Evolutionary conservation across 495 filamentous ascomycete genomes (phyloP).

Genomic region (Penicillium lagena): DNA sequence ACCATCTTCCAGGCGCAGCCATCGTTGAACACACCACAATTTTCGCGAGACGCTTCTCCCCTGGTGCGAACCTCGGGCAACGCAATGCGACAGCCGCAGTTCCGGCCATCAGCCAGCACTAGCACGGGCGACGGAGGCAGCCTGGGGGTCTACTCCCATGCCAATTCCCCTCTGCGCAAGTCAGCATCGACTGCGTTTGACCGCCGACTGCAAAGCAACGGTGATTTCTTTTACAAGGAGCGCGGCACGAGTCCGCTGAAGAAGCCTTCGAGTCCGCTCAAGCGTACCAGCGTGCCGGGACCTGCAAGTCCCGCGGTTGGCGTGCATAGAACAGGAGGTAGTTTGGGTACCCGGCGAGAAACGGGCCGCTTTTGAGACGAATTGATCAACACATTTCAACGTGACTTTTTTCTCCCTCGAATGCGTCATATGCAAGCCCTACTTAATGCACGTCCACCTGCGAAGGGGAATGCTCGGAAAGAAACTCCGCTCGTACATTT

Average conservation of each 20-base stretch:
- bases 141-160: slow-evolving; percentile 71
- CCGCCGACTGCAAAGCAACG: slow-evolving; percentile 27
- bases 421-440: slow-evolving; percentile 1
- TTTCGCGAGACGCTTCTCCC: slow-evolving; percentile 47
- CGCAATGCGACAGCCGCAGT: slow-evolving; percentile 53
- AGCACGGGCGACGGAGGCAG: slow-evolving; percentile 65
- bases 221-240: slow-evolving; percentile 36
- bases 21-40: slow-evolving; percentile 35
- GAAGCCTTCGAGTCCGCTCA: slow-evolving; percentile 35
- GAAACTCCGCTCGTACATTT: slow-evolving; percentile 6
- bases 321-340: slow-evolving; percentile 16
- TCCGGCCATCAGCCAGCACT: slow-evolving; percentile 29
- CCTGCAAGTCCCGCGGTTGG: slow-evolving; percentile 21
- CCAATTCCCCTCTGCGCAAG: slow-evolving; percentile 76
- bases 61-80: slow-evolving; percentile 34
- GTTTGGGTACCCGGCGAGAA: slow-evolving; percentile 24
- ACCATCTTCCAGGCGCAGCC: slow-evolving; percentile 18
- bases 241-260: slow-evolving; percentile 29
- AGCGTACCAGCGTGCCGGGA: slow-evolving; percentile 35
- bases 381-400: slow-evolving; percentile 1
- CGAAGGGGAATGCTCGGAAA: too few species aligned
- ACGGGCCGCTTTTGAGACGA: slow-evolving; percentile 30
- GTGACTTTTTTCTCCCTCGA: neutral
- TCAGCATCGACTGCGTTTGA: slow-evolving; percentile 40
- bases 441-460: neutral